Base-by-base conservation (phyloP, 169 alveolate genomes). In the Eimeria nieschulzi region DNA sequence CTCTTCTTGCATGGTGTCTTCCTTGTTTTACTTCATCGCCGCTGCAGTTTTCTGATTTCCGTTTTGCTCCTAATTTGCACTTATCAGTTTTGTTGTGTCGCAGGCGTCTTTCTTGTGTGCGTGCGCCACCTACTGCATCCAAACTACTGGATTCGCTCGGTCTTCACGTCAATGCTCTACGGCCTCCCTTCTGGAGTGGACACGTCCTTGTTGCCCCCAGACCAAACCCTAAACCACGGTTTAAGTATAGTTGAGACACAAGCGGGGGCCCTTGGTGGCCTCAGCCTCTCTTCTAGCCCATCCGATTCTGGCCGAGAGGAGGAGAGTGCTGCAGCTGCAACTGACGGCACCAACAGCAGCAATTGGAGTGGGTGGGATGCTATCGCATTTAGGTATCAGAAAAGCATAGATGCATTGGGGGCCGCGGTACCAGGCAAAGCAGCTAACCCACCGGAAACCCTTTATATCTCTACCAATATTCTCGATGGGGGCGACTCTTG, bases 61-160 rank as follows among this genome's bases (percentile, higher is more conserved):
- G 46, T 3, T 33, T 3, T 33, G 46, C 46, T 33, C 46, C 46
- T 33, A 33, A 33, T 3, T n/a, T 68, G 13, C 23, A 33, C 76
- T 15, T 71, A 55, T 39, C 33, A 17, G 55, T 75, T 59, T 51
- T 39, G 7, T 33, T 39, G 66, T 21, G 46, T 71, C 55, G 23
- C 85, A 86, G 92, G 92, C 0, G 76, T 86, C 5, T 86, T 86
- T 64, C 64, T 71, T 15, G 92, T 86, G 9, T 86, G 92, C 23
- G 85, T 86, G 23, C 92, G 92, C 12, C 92, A 86, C 64, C 64
- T 86, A 23, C 83, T 86, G 46, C 21, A 13, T 6, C 66, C 39
- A 2, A 46, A 75, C 64, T 46, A 7, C 33, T 75, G 83, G 83
- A 39, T 75, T 17, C 83, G 83, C 23, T 39, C 66, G 10, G 10